These are phyloP conservation scores for Colletotrichum brevisporum DNA, from an alignment of 2,329 filamentous ascomycete genomes.

Conservation along the genomic window DNA sequence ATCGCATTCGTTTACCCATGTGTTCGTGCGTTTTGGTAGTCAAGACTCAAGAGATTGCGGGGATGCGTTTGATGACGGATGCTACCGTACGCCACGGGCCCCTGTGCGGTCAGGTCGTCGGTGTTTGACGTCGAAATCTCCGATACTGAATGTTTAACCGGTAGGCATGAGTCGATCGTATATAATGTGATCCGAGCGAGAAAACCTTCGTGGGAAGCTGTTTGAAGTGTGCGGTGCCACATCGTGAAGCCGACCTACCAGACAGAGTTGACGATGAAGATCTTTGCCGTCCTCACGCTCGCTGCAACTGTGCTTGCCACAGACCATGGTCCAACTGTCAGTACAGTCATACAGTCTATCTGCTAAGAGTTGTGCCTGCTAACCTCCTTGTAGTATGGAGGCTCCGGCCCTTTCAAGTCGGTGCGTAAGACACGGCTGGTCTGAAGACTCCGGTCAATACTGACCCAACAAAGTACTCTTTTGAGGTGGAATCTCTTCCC, in stretches of 20 bases:
- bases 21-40: background rate
- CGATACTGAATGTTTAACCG: background rate
- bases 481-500: slow-evolving; percentile 29
- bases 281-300: background rate
- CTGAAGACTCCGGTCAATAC: rapidly evolving
- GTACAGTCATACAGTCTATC: background rate
- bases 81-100: background rate
- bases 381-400: background rate
- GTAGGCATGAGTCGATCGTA: background rate
- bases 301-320: background rate
- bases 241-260: background rate
- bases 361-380: background rate
- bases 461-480: slow-evolving; percentile 10
- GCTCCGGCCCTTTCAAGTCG: slow-evolving; percentile 26
- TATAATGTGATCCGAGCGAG: background rate
- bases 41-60: background rate
- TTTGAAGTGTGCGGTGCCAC: background rate
- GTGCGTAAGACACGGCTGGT: background rate
- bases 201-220: too few species aligned
- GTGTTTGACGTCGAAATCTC: background rate
- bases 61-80: background rate
- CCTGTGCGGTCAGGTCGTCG: background rate
- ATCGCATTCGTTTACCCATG: background rate
- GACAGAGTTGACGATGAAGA: slow-evolving; percentile 6
- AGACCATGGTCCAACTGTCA: slow-evolving; percentile 19